Percentiles rank a stretch among this genome's conserved stretches.
These are phyloP conservation scores for Serendipita sp. DNA, from an alignment of 768 basidiomycete species.

Conservation along the genomic window DNA sequence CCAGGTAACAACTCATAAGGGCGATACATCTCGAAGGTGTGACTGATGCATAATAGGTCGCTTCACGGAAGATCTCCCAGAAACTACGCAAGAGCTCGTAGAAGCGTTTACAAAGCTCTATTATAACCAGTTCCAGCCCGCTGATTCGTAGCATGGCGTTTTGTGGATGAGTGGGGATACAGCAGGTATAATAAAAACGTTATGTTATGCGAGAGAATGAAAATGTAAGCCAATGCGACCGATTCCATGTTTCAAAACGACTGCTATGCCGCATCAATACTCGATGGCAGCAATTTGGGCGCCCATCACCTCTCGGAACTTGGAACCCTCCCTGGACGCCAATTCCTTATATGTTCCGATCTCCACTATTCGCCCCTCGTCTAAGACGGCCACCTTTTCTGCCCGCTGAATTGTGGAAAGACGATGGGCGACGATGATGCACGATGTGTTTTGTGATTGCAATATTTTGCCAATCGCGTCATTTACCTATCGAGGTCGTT, in stretches of 20 bases:
- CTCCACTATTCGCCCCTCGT: slow-evolving; percentile 23
- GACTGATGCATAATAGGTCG: slow-evolving; percentile 35
- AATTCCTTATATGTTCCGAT: slow-evolving; percentile 4
- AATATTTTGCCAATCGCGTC: slow-evolving; percentile 83
- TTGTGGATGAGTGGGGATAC: too few species aligned
- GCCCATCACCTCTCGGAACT: slow-evolving; percentile 4
- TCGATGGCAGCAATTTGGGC: slow-evolving; percentile 1
- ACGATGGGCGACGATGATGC: slow-evolving; percentile 78
- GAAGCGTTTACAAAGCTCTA: slow-evolving; percentile 74
- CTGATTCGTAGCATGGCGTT: neutral
- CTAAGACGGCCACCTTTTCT: slow-evolving; percentile 77
- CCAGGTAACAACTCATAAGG: slow-evolving; percentile 40
- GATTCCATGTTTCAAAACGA: too few species aligned
- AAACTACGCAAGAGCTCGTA: slow-evolving; percentile 84
- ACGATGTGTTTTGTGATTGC: slow-evolving; percentile 62
- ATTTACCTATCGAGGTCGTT: slow-evolving; percentile 41
- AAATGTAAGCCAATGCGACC: too few species aligned
- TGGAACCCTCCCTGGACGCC: neutral
- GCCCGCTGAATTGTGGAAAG: slow-evolving; percentile 81
- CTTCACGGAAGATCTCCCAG: slow-evolving; percentile 72
- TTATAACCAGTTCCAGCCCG: slow-evolving; percentile 66
- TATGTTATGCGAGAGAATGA: too few species aligned
- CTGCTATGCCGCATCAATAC: neutral
- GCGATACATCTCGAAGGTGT: neutral
- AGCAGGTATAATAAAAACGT: too few species aligned